Conservation (phyloP, 2,329 filamentous ascomycete species). For the Diaporthe sp. region DNA sequence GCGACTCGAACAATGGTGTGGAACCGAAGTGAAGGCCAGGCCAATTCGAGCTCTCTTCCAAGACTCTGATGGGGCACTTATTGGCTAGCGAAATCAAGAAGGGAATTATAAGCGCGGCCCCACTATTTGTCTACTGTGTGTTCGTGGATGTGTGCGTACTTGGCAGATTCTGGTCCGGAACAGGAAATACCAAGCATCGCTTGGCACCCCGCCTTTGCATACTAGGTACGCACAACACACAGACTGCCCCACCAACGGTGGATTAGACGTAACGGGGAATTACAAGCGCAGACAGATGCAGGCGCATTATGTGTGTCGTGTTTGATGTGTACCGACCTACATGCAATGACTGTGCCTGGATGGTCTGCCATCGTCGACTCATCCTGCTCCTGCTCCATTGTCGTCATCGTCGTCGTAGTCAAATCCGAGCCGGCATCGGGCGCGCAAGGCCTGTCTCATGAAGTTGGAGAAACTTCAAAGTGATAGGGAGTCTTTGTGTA, state of each 20-base stretch:
- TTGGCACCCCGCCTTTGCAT: background rate
- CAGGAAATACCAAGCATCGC: background rate
- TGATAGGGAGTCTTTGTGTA: background rate
- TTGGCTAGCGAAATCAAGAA: background rate
- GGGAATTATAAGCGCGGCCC: background rate
- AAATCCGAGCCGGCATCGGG: background rate
- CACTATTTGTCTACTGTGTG: background rate
- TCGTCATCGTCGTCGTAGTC: background rate
- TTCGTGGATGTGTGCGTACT: too few relatives aligned
- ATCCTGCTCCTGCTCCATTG: background rate
- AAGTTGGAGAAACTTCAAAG: background rate
- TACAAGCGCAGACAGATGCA: background rate
- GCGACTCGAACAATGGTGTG: background rate
- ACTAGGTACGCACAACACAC: background rate
- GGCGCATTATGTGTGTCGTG: background rate
- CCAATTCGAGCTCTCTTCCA: background rate
- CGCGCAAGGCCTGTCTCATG: background rate
- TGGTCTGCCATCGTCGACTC: background rate
- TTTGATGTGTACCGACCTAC: background rate
- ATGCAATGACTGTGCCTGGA: background rate
- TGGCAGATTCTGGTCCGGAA: background rate
- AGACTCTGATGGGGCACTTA: background rate
- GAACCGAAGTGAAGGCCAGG: background rate
- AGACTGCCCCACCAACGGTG: background rate
- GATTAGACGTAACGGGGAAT: background rate